These are phyloP conservation scores for Wallacemonas rigidus DNA, from an alignment of 208 protist species.

Conservation along the genomic window DNA sequence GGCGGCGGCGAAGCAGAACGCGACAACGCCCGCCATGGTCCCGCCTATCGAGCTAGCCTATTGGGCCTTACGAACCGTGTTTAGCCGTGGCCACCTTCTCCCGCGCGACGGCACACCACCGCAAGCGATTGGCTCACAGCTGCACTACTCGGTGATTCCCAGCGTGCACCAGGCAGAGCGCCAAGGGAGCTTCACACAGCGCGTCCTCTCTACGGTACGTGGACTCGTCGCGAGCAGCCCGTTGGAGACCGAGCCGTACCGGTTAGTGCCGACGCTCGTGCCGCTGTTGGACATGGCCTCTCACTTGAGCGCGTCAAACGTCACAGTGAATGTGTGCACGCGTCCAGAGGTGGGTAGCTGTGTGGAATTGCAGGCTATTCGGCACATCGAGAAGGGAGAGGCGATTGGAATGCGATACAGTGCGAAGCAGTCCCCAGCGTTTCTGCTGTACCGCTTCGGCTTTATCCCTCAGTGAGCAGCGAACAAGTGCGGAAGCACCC, in stretches of 20 bases:
- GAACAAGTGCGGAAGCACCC: no score
- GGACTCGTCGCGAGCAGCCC: slow-evolving; percentile 46
- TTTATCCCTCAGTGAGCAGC: slow-evolving; percentile 59
- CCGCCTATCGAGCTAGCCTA: slow-evolving; percentile 76
- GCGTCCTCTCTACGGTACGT: slow-evolving; percentile 9
- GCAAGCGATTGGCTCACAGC: slow-evolving; percentile 47
- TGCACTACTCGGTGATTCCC: slow-evolving; percentile 68
- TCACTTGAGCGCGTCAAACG: slow-evolving; percentile 71
- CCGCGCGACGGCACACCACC: slow-evolving; percentile 54
- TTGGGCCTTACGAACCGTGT: slow-evolving; percentile 77
- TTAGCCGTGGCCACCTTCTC: slow-evolving; percentile 76
- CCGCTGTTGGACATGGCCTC: slow-evolving; percentile 73
- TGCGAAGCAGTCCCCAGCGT: slow-evolving; percentile 55
- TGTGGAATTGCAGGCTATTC: slow-evolving; percentile 66
- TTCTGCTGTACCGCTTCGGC: slow-evolving; percentile 80
- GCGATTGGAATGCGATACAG: slow-evolving; percentile 76
- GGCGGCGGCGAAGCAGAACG: background rate
- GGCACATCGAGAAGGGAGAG: slow-evolving; percentile 72
- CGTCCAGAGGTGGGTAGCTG: slow-evolving; percentile 49
- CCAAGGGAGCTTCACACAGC: slow-evolving; percentile 39
- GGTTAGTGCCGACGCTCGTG: slow-evolving; percentile 73
- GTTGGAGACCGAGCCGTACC: slow-evolving; percentile 43
- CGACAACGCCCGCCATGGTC: background rate
- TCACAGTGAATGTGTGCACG: slow-evolving; percentile 64
- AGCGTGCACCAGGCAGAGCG: slow-evolving; percentile 51